Evolutionary conservation across 2,329 filamentous ascomycete species (phyloP), one percentile per base, ranked within the genome.

Genomic region (Cylindrodendrum hubeiense): DNA sequence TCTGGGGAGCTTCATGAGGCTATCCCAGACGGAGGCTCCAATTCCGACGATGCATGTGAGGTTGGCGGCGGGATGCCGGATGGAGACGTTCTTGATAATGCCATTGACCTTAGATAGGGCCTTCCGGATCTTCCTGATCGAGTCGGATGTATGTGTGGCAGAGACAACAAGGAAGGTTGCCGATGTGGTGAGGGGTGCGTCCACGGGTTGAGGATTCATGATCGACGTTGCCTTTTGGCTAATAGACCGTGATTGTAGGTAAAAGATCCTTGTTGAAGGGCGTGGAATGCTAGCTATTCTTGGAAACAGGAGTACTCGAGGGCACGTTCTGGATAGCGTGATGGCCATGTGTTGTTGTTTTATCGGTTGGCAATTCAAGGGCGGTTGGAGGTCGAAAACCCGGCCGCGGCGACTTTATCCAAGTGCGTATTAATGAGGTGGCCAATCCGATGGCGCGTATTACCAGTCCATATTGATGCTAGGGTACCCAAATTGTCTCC

Each of bases 31-130:
- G 12, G 77, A 68, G 70, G 82, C 85, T 47, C 87, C 86, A 50
- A 89, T 86, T 49, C 85, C 86, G 12, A 86, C 85, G 0, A 84
- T 86, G 71, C 85, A 88, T 39, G 83, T 77, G 63, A 88, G 84
- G 6, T 76, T 75, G 12, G 79, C 68, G 13, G 71, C 75, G 3
- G 81, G 78, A 46, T 87, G 82, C 43, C 86, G 85, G 55, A 87
- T 82, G 4, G 83, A 76, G 9, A 89, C 82, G 54, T 86, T 88
- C 68, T 89, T 89, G 44, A 80, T 74, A 9, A 88, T 79, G 56
- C 79, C 80, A 33, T 77, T 75, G 49, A 87, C 69, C 21, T 77
- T 74, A 5, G 86, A 79, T 4, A 88, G 72, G 1, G 79, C 76
- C 7, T 82, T 82, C 37, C 83, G 82, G 6, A 86, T 79, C 0